Conservation (phyloP, 805 yeast species). For the Suhomyces emberorum region DNA sequence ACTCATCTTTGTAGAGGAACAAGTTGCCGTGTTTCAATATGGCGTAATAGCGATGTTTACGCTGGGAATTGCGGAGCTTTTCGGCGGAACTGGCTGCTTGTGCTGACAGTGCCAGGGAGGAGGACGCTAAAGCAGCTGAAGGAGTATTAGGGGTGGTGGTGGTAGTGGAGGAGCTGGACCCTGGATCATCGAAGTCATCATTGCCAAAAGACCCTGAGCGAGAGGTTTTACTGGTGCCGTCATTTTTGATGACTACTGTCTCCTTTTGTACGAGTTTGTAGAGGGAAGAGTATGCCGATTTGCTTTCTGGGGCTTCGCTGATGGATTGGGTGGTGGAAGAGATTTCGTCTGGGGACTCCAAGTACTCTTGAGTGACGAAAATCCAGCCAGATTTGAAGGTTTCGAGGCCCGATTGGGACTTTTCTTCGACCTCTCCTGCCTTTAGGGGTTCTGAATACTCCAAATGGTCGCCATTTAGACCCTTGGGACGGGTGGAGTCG, state of each 20-base stretch:
- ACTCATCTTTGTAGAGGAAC: conserved; percentile 75
- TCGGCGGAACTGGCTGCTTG: conserved; percentile 1
- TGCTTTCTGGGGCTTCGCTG: conserved; percentile 39
- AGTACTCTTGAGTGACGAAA: conserved; percentile 74
- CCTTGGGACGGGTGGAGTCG: conserved; percentile 6
- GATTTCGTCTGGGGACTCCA: conserved; percentile 45
- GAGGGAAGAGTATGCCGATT: conserved; percentile 59
- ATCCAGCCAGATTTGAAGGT: conserved; percentile 74
- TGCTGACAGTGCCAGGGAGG: not conserved
- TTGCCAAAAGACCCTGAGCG: conserved; percentile 9
- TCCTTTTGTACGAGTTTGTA: conserved; percentile 52
- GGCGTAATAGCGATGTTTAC: conserved; percentile 63
- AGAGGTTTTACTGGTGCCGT: conserved; percentile 2
- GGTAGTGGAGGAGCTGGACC: not conserved
- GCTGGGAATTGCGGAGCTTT: conserved; percentile 22
- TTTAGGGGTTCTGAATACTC: conserved; percentile 40
- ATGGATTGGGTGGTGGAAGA: conserved; percentile 43
- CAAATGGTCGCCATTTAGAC: conserved; percentile 10
- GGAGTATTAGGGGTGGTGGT: not conserved
- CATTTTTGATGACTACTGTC: conserved; percentile 5
- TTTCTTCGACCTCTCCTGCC: conserved; percentile 65
- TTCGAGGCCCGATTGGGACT: conserved; percentile 56
- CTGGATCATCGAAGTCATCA: not conserved
- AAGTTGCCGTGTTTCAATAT: conserved; percentile 84
- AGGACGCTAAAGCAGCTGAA: not conserved